Base-by-base conservation (phyloP, 2,329 filamentous ascomycete genomes). In the Arthroderma uncinatum region DNA sequence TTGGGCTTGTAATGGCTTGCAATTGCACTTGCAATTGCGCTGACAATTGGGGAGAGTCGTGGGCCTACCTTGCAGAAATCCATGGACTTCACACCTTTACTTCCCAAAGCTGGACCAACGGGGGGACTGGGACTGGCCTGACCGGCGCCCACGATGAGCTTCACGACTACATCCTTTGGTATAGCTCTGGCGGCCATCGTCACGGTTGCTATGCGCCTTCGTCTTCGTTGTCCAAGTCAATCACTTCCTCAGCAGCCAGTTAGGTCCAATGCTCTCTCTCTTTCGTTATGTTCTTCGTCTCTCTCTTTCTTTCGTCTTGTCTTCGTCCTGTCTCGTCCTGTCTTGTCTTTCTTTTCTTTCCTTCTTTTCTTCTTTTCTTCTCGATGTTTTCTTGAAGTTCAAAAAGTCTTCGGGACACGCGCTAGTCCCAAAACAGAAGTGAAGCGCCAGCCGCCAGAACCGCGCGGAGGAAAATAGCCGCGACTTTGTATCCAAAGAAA, bases 71-170 rank as follows among this genome's bases (percentile, higher is more conserved):
- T 97, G 83, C 93, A 97, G 73, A 97, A 98, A 75, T 98, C 93
- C 86, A 98, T 98, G 58, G 88, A 94, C 79, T 98, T 98, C 61
- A 98, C 87, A 79, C 93, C 93, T 78, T 96, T 97, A 72, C 86
- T 92, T 76, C 93, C 93, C 63, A 98, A 81, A 56, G 93, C 93
- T 58, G 93, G 93, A 78, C 93, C 93, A 67, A 98, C 91, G 3
- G 93, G 93, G 34, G 93, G 93, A 74, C 90, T 94, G 30, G 93
- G 93, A 67, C 85, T 92, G 59, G 93, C 93, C 73, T 96, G 89
- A 25, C 93, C 93, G 58, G 93, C 93, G 66, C 92, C 93, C 61
- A 98, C 93, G 64, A 98, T 95, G 73, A 98, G 82, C 78, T 97
- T 98, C 71, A 98, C 91, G 59, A 97, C 84, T 74, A 88, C 83